Conservation (phyloP, 2,329 filamentous ascomycete genomes). For the Penicillium sp. region DNA sequence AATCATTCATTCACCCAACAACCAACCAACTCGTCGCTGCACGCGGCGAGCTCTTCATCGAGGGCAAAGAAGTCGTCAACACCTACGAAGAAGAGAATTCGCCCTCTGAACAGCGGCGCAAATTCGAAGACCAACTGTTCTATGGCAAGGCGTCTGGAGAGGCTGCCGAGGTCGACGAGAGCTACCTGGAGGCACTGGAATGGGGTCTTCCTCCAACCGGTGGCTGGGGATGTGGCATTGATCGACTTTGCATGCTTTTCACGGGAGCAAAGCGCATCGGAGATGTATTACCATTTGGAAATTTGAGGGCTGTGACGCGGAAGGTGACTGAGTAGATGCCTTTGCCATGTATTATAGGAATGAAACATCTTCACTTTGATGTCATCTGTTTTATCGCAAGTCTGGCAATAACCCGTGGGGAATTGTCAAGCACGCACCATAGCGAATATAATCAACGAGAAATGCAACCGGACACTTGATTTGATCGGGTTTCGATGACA, state of each 20-base stretch:
- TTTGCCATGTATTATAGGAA: slow-evolving; percentile 2
- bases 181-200: slow-evolving; percentile 76
- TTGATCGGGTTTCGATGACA: not conserved
- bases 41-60: slow-evolving; percentile 77
- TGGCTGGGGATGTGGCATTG: slow-evolving; percentile 91
- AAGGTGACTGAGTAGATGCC: slow-evolving; percentile 6
- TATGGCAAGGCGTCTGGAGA: slow-evolving; percentile 47
- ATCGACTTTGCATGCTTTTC: slow-evolving; percentile 87
- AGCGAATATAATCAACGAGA: too few species aligned
- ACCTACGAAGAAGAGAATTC: slow-evolving; percentile 99
- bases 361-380: too few species aligned
- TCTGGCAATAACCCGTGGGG: too few species aligned
- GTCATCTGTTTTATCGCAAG: too few species aligned
- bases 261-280: slow-evolving; percentile 70
- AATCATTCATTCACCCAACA: slow-evolving; percentile 67
- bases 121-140: slow-evolving; percentile 61
- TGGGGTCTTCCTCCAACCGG: slow-evolving; percentile 92
- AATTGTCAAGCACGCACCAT: too few species aligned
- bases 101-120: slow-evolving; percentile 75
- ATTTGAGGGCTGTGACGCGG: slow-evolving; percentile 52
- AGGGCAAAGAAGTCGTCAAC: slow-evolving; percentile 78
- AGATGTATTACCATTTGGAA: slow-evolving; percentile 86
- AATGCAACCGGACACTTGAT: not conserved
- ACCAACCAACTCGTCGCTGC: slow-evolving; percentile 70
- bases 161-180: slow-evolving; percentile 60